A percentile compares a stretch with the other conserved stretches of the same genome.
These are phyloP conservation scores for Pseudisothecium myosuroides DNA, from an alignment of 225 moss, liverwort and hornwort species.

Conservation along the genomic window DNA sequence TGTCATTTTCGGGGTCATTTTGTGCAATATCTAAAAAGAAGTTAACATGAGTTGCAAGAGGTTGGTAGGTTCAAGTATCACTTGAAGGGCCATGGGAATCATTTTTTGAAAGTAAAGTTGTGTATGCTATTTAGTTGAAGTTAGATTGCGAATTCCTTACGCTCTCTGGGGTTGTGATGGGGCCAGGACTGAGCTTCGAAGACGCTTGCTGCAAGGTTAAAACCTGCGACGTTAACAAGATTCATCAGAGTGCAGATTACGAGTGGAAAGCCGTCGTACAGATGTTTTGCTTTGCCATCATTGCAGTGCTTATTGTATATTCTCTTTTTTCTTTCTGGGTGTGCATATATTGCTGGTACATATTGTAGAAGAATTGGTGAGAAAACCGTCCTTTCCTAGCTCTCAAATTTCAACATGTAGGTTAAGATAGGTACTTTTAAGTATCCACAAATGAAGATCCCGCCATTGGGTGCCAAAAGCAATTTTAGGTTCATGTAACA, in stretches of 20 bases:
- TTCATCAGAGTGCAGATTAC: not conserved
- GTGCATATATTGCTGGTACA: not conserved
- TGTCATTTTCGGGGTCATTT: not conserved
- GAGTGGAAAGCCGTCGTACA: not conserved
- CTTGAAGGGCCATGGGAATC: not conserved
- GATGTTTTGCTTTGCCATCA: not conserved
- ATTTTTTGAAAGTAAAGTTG: not conserved
- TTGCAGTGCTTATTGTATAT: not conserved
- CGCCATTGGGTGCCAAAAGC: not conserved
- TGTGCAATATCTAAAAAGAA: not conserved
- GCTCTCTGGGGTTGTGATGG: not conserved
- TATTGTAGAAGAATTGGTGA: not conserved
- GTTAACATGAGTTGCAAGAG: not conserved
- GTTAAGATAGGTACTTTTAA: not conserved
- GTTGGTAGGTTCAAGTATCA: not conserved
- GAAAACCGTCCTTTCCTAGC: not conserved
- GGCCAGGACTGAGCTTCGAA: conserved; percentile 33
- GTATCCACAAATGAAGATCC: not conserved
- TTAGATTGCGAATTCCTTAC: not conserved
- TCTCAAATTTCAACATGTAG: not conserved
- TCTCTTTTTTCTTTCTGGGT: not conserved
- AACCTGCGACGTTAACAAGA: not conserved
- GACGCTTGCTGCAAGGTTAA: conserved; percentile 7
- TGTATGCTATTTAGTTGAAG: not conserved
- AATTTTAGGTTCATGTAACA: not conserved